A percentile compares a stretch with the other conserved stretches of the same genome.
Conservation (phyloP, 768 basidiomycete species). For the Suillus subaureus region DNA sequence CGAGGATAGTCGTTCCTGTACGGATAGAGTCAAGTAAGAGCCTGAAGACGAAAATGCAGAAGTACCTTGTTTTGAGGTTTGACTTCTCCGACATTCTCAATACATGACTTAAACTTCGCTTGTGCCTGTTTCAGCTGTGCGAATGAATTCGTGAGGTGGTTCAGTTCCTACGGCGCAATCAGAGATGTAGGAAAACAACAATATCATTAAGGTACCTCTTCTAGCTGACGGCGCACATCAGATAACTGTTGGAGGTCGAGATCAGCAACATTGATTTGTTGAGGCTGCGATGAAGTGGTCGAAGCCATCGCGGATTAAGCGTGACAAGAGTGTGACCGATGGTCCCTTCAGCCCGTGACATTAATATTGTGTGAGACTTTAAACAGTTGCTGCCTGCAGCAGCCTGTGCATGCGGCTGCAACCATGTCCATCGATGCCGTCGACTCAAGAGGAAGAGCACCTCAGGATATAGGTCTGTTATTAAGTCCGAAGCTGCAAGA, state of each 20-base stretch:
- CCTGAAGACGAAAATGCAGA: slow-evolving; percentile 1
- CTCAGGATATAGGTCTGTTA: slow-evolving; percentile 54
- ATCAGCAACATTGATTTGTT: slow-evolving; percentile 80
- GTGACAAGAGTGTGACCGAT: slow-evolving; percentile 17
- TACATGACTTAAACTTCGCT: slow-evolving; percentile 86
- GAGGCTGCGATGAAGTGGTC: slow-evolving; percentile 41
- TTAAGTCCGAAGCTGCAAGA: neutral
- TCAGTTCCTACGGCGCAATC: slow-evolving; percentile 68
- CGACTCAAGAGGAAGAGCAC: slow-evolving; percentile 37
- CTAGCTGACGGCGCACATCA: slow-evolving; percentile 89
- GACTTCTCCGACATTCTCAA: slow-evolving; percentile 77
- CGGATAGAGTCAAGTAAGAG: neutral
- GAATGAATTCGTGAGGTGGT: slow-evolving; percentile 89
- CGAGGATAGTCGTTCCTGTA: slow-evolving; percentile 83
- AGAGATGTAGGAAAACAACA: neutral
- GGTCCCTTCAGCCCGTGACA: slow-evolving; percentile 19
- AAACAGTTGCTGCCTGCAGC: slow-evolving; percentile 13
- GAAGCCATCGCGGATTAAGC: slow-evolving; percentile 33
- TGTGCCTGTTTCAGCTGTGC: slow-evolving; percentile 92
- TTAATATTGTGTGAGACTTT: slow-evolving; percentile 18
- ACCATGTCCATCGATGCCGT: slow-evolving; percentile 27
- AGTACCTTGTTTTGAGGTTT: slow-evolving; percentile 66
- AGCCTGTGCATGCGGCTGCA: slow-evolving; percentile 21
- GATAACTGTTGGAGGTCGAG: slow-evolving; percentile 84
- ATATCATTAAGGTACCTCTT: slow-evolving; percentile 64